Base-by-base conservation (phyloP, 164 flowering plant species). In the Macadamia tetraphylla region DNA sequence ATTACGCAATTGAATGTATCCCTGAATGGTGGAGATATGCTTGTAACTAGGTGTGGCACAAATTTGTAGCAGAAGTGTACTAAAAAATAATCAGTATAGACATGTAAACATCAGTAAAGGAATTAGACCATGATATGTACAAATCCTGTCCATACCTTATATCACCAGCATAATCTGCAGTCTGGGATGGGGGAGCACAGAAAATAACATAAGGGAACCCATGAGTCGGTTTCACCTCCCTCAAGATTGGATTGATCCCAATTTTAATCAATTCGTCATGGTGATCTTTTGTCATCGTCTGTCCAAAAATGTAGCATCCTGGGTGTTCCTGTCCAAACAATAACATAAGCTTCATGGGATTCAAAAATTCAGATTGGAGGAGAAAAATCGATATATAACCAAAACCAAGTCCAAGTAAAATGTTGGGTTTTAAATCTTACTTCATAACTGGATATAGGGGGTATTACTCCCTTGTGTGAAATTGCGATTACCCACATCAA, bases 161-260 rank as follows among this genome's bases (percentile, higher is more conserved):
- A 81, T 94, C 99, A 62, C 85, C 90, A 62, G 94, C 79, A 65
- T 94, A 94, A 63, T 94, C 97, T 0, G 78, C 57, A 43, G 81
- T 76, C 53, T 83, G 77, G 1, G 84, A 88, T 9, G 98, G 97
- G 42, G 99, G 99, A 65, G 98, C 99, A 80, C 97, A 94, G 75
- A 90, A 92, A 52, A 92, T 85, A 64, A 94, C 89, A 75, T 84
- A 84, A 1, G 99, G 89, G 75, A 85, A 87, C 76, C 79, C 73
- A 0, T 67, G 76, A 67, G 71, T 31, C 43, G 64, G 23, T 58
- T 80, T 56, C 30, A 71, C 53, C 42, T 83, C 91, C 65, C 77
- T 89, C 71, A 89, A 32, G 58, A 70, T 82, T 48, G 97, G 99
- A 40, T 52, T 81, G 9, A 94, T 89, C 71, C 95, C 98, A 73